A percentile compares a stretch with the other conserved stretches of the same genome.
Evolutionary conservation across 805 yeast genomes (phyloP).

Genomic region (Ascoidea asiatica): DNA sequence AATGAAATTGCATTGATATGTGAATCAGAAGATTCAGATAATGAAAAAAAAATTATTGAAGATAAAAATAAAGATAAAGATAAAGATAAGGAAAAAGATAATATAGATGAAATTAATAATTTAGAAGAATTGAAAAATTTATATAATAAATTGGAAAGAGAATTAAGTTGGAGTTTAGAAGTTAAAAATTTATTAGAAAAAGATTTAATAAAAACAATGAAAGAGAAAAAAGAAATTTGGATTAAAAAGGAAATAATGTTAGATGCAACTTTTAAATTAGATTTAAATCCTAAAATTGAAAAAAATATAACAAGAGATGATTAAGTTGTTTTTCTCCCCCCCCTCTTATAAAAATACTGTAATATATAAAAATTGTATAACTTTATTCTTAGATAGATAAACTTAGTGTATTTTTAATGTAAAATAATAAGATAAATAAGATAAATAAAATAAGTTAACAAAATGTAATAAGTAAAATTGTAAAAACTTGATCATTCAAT

Average conservation of each 20-base stretch:
- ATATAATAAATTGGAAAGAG: slow-evolving; percentile 18
- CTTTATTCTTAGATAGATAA: no score
- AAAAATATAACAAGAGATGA: not conserved
- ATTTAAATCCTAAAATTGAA: slow-evolving; percentile 4
- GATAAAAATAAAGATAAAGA: slow-evolving; percentile 8
- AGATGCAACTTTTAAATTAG: slow-evolving; percentile 26
- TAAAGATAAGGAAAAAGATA: slow-evolving; percentile 8
- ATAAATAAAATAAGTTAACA: no score
- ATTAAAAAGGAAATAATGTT: slow-evolving; percentile 26
- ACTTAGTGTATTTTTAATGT: no score
- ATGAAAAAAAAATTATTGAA: not conserved
- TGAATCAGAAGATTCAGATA: not conserved
- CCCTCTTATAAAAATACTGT: no score
- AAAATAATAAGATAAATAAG: no score
- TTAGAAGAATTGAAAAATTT: slow-evolving; percentile 9
- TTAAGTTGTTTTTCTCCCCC: no score
- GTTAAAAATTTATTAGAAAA: slow-evolving; percentile 23
- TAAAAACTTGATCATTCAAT: no score
- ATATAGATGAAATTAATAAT: slow-evolving; percentile 1
- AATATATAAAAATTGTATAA: no score
- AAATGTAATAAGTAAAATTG: no score
- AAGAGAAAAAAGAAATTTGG: slow-evolving; percentile 26
- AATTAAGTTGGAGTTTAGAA: slow-evolving; percentile 23
- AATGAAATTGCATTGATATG: no score
- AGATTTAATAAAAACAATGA: slow-evolving; percentile 16